Conservation (phyloP, 192 early-diverging fungal species). For the Podila minutissima region DNA sequence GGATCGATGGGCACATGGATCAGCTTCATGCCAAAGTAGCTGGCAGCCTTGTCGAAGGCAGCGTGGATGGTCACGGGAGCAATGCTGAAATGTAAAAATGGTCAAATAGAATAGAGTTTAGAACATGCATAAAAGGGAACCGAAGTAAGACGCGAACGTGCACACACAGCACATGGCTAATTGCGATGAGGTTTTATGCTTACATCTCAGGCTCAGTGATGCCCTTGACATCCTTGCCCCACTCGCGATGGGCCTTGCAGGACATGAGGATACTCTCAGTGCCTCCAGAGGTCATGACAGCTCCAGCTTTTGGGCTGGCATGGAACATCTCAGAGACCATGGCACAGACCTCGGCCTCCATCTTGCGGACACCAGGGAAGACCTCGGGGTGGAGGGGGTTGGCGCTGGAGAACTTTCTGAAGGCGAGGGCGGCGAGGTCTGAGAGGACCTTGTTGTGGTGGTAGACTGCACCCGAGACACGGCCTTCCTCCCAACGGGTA, state of each 20-base stretch:
- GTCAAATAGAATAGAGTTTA: background rate
- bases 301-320: conserved; percentile 75
- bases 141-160: background rate
- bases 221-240: conserved; percentile 79
- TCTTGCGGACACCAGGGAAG: conserved; percentile 93
- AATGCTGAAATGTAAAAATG: conserved; percentile 63
- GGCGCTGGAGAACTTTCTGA: conserved; percentile 79
- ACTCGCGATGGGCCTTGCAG: conserved; percentile 92
- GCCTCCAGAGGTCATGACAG: conserved; percentile 93
- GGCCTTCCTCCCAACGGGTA: conserved; percentile 81
- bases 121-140: background rate
- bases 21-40: conserved; percentile 91
- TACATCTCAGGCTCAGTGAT: conserved; percentile 94
- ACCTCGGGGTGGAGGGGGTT: conserved; percentile 97
- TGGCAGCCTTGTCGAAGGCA: conserved; percentile 95
- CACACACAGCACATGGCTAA: background rate
- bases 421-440: conserved; percentile 79
- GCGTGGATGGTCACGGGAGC: conserved; percentile 94
- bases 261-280: conserved; percentile 97
- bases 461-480: conserved; percentile 91
- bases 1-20: conserved; percentile 87
- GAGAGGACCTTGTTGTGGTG: conserved; percentile 91
- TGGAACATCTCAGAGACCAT: conserved; percentile 94
- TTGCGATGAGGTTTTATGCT: conserved; percentile 12
- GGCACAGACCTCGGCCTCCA: conserved; percentile 94